These are phyloP conservation scores for Agaricales sp. DNA, from an alignment of 1,284 basidiomycete genomes.

Conservation along the genomic window DNA sequence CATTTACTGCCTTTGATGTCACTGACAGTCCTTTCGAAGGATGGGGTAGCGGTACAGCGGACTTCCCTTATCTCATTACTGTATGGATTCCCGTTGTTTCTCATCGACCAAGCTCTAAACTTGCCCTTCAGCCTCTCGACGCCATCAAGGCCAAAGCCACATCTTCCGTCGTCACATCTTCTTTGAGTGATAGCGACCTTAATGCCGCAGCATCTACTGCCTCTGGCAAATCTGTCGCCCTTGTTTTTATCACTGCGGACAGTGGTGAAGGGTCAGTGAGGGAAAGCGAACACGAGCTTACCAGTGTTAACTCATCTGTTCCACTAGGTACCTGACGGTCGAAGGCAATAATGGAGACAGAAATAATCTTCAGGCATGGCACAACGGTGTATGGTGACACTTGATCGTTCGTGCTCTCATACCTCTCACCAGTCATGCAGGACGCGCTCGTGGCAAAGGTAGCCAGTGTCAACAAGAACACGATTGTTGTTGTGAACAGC, in stretches of 20 bases:
- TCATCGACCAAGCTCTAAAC: slow-evolving; percentile 25
- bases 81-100: slow-evolving; percentile 33
- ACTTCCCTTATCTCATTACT: slow-evolving; percentile 39
- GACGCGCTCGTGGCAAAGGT: slow-evolving; percentile 46
- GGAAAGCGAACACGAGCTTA: not conserved
- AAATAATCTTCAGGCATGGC: slow-evolving; percentile 62
- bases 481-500: slow-evolving; percentile 68
- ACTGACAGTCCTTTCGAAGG: slow-evolving; percentile 15
- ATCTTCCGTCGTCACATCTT: slow-evolving; percentile 30
- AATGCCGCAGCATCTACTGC: slow-evolving; percentile 31
- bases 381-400: slow-evolving; percentile 51
- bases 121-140: slow-evolving; percentile 25
- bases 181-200: slow-evolving; percentile 44
- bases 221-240: slow-evolving; percentile 34
- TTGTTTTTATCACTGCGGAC: slow-evolving; percentile 49
- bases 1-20: not conserved
- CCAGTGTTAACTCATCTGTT: not conserved
- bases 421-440: slow-evolving; percentile 15
- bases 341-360: slow-evolving; percentile 51
- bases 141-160: slow-evolving; percentile 32
- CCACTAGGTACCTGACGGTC: slow-evolving; percentile 9
- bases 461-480: slow-evolving; percentile 48
- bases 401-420: slow-evolving; percentile 16
- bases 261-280: slow-evolving; percentile 44
- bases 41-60: slow-evolving; percentile 36